Percentiles rank a stretch among this genome's conserved stretches.
Conservation (phyloP, 1,284 basidiomycete species). For the Coniferiporia sulphurascens region DNA sequence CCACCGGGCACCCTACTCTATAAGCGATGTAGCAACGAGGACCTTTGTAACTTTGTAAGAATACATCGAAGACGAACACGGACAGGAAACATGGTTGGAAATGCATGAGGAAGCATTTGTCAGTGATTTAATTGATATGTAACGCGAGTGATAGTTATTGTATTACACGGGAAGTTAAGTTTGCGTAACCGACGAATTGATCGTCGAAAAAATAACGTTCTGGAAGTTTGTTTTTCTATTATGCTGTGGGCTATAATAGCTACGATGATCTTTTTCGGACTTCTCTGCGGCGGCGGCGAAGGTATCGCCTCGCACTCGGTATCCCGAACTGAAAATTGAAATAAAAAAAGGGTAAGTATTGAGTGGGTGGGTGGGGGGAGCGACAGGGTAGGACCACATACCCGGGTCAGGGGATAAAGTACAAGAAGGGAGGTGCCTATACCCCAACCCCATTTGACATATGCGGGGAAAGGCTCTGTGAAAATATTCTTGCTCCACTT, state of each 20-base stretch:
- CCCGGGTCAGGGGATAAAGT: conserved; percentile 64
- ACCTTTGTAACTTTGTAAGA: too few species aligned
- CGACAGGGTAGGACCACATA: conserved; percentile 29
- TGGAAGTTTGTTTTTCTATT: neutral
- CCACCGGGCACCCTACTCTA: too few species aligned
- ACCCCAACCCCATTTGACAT: conserved; percentile 63
- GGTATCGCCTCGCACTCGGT: conserved; percentile 32
- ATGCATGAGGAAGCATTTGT: too few species aligned
- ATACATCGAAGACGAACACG: too few species aligned
- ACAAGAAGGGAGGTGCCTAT: conserved; percentile 51
- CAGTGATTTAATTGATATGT: too few species aligned
- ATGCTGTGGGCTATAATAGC: neutral
- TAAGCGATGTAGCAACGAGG: too few species aligned
- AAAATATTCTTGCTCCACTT: conserved; percentile 79
- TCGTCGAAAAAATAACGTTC: too few species aligned
- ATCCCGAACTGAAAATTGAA: conserved; percentile 31
- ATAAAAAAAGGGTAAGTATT: conserved; percentile 1
- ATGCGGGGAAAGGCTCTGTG: conserved; percentile 52
- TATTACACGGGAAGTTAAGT: neutral
- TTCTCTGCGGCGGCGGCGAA: conserved; percentile 25
- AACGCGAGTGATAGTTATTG: neutral
- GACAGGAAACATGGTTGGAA: too few species aligned
- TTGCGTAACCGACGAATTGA: neutral
- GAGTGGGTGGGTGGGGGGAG: conserved; percentile 6
- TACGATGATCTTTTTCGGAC: conserved; percentile 1